These are phyloP conservation scores for Cystobasidium ongulense DNA, from an alignment of 768 basidiomycete species.

Conservation along the genomic window DNA sequence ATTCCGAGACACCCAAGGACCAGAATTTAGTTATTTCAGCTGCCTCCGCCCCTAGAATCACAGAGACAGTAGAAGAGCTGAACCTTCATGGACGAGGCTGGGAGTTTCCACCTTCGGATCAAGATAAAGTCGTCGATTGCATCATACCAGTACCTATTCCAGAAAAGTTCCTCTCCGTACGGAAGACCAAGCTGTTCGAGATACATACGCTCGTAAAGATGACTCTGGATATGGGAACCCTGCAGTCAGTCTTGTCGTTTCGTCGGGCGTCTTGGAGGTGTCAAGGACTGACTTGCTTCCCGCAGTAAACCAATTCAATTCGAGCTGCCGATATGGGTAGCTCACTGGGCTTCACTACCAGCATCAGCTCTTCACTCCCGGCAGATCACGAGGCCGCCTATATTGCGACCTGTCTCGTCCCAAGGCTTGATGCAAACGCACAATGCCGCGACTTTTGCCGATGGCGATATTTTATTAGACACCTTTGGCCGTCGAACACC, in stretches of 20 bases:
- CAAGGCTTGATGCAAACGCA: neutral
- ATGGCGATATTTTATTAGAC: neutral
- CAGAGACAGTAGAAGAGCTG: conserved; percentile 18
- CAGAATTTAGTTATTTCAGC: neutral
- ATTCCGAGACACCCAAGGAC: conserved; percentile 10
- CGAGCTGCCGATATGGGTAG: conserved; percentile 39
- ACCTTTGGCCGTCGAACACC: neutral
- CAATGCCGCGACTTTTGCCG: neutral
- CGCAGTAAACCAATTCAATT: conserved; percentile 35
- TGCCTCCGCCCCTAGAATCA: conserved; percentile 29
- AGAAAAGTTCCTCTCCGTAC: conserved; percentile 28
- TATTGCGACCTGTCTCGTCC: neutral
- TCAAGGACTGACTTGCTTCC: neutral
- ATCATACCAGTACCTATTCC: conserved; percentile 25
- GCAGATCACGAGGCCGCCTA: neutral
- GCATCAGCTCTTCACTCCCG: neutral
- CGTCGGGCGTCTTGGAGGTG: neutral
- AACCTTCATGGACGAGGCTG: conserved; percentile 35
- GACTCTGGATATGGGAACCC: conserved; percentile 34
- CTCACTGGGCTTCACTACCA: conserved; percentile 38
- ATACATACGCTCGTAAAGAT: conserved; percentile 35
- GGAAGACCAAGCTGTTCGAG: conserved; percentile 37
- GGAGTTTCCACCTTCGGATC: conserved; percentile 33
- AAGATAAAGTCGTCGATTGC: conserved; percentile 26
- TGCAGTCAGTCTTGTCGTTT: conserved; percentile 27